Evolutionary conservation across 106 monocot genomes (phyloP), one percentile per base, ranked within the genome.

Genomic region (Dactylorhiza incarnata): DNA sequence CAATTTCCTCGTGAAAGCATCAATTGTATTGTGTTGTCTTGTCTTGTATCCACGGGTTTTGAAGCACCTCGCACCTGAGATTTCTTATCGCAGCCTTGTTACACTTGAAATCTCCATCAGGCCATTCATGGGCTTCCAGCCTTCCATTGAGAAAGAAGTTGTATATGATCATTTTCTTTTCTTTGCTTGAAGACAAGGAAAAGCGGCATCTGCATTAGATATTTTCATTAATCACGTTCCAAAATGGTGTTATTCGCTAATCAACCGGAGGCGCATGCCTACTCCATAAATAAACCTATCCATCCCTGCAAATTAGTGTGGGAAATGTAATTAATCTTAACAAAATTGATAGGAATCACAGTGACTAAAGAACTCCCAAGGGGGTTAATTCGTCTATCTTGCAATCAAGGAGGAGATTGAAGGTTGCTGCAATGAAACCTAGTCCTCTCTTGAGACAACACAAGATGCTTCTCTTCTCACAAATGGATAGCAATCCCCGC

Each of bases 111-210:
- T 95, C 76, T 89, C 91, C 71, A 79, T n/a, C n/a, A n/a, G n/a
- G n/a, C 89, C 56, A 83, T 89, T 79, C 91, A 91, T 67, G 91
- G 95, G 1, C 87, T 78, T 62, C 80, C 91, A 11, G 91, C 91
- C 95, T 66, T 83, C 95, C 55, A 91, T 95, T 81, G 95, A 95
- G 79, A 87, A 87, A 75, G 89, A 89, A 86, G 95, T 91, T 82
- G 89, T 91, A 76, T n/a, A n/a, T n/a, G 84, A 91, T 43, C 85
- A 89, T 48, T 83, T 95, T 74, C 91, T 91, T 68, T 95, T 89
- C 85, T 95, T 91, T 76, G 84, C 84, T 67, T 77, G 54, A 65
- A 84, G 68, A 78, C 84, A 85, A 77, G 49, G 19, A 14, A 82
- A 78, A 66, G 87, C 81, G 14, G 48, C 45, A 37, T 26, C 10